phyloP scores from a whole-genome alignment of 164 flowering plant species.

The Berberis vulgaris region DNA sequence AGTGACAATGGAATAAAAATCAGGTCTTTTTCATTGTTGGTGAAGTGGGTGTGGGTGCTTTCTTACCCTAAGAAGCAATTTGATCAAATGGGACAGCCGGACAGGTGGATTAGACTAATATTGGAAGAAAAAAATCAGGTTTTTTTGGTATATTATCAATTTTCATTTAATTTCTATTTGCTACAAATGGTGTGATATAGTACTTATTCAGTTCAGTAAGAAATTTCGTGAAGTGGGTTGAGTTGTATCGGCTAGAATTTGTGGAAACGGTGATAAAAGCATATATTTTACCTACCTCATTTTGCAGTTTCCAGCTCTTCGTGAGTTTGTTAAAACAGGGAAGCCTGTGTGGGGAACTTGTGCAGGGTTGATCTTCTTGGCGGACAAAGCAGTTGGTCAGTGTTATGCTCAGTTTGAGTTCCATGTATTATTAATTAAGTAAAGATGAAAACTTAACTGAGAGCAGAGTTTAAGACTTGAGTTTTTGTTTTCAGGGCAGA shows the following conservation, averaged over 20 bases:
- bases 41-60: too few species aligned
- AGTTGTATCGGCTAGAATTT: neutral
- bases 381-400: conserved; percentile 67
- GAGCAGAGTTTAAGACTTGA: neutral
- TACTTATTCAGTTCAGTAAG: neutral
- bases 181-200: neutral
- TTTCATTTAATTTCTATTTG: neutral
- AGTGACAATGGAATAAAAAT: too few species aligned
- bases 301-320: conserved; percentile 80
- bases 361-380: conserved; percentile 95
- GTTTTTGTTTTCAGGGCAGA: conserved; percentile 55
- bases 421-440: too few species aligned
- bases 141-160: too few species aligned
- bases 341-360: conserved; percentile 99
- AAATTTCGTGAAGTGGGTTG: neutral
- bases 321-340: conserved; percentile 84
- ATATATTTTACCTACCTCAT: neutral
- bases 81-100: neutral
- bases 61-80: too few species aligned
- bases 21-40: too few species aligned
- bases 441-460: neutral
- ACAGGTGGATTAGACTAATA: neutral
- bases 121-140: neutral
- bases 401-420: neutral
- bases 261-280: neutral